Conservation (phyloP, 2,329 filamentous ascomycete genomes). For the Aspergillus sp. region DNA sequence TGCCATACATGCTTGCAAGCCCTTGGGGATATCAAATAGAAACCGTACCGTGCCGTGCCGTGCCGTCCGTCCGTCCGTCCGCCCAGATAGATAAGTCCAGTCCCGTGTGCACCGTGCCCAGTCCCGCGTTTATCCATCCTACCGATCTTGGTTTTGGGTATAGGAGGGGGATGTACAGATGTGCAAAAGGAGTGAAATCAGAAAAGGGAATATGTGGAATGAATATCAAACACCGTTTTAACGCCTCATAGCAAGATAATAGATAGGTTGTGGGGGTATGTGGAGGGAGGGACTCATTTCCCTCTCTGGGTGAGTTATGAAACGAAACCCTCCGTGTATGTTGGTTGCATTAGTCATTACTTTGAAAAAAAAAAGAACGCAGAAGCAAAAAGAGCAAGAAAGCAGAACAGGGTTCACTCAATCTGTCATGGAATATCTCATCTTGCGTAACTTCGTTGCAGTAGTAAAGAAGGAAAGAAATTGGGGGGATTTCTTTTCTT, state of each 20-base stretch:
- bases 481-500: no score
- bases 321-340: no score
- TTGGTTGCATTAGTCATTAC: conserved; percentile 12
- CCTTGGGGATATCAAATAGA: neutral
- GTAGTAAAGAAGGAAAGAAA: neutral
- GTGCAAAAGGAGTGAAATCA: no score
- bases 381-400: conserved; percentile 8
- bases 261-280: neutral
- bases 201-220: neutral
- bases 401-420: conserved; percentile 8
- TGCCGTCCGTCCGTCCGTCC: neutral
- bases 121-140: neutral
- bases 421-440: conserved; percentile 12
- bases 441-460: conserved; percentile 15
- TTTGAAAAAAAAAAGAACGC: neutral
- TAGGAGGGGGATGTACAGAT: no score
- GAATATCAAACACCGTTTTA: neutral
- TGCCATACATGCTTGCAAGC: neutral
- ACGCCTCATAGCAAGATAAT: conserved; percentile 2
- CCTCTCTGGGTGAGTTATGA: no score
- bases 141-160: neutral
- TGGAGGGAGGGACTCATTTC: neutral
- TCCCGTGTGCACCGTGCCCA: neutral
- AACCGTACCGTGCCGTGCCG: no score
- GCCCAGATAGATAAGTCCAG: neutral